Percentiles rank a stretch among this genome's conserved stretches.
These are phyloP conservation scores for Fusarium citri DNA, from an alignment of 2,329 filamentous ascomycete genomes.

Conservation along the genomic window DNA sequence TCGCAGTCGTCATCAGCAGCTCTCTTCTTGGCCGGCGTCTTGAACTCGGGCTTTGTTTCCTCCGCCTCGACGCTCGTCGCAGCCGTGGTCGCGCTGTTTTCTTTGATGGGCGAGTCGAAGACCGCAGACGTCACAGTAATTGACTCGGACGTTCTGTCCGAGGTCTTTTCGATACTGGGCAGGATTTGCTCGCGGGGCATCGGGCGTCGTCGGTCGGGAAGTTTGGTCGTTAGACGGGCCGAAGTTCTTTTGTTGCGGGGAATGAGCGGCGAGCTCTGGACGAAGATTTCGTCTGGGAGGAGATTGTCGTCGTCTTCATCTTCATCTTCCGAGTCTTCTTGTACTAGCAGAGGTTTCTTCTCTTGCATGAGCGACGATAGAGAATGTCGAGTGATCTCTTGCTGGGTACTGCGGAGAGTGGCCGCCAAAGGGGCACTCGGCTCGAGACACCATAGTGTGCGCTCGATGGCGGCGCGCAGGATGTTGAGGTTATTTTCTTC, in stretches of 20 bases:
- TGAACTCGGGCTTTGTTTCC: not conserved
- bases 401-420: not conserved
- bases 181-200: not conserved
- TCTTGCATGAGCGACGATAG: slow-evolving; percentile 6
- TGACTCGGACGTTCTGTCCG: not conserved
- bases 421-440: slow-evolving; percentile 6
- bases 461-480: slow-evolving; percentile 18
- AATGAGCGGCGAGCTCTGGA: not conserved
- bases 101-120: not conserved
- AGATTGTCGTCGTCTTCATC: not conserved
- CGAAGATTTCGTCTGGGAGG: not conserved
- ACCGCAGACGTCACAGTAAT: not conserved
- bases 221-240: not conserved
- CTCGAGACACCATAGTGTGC: slow-evolving; percentile 14
- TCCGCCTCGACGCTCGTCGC: slow-evolving; percentile 12
- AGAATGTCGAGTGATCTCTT: slow-evolving; percentile 14
- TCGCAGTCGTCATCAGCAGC: not conserved
- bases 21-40: slow-evolving; percentile 4
- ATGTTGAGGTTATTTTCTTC: slow-evolving; percentile 26
- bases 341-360: not conserved
- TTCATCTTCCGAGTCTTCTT: not conserved
- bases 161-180: slow-evolving; percentile 8
- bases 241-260: slow-evolving; percentile 1
- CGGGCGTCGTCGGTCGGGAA: not conserved
- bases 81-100: slow-evolving; percentile 15